These are phyloP conservation scores for Candida ponderosae DNA, from an alignment of 805 yeast genomes.

Conservation along the genomic window DNA sequence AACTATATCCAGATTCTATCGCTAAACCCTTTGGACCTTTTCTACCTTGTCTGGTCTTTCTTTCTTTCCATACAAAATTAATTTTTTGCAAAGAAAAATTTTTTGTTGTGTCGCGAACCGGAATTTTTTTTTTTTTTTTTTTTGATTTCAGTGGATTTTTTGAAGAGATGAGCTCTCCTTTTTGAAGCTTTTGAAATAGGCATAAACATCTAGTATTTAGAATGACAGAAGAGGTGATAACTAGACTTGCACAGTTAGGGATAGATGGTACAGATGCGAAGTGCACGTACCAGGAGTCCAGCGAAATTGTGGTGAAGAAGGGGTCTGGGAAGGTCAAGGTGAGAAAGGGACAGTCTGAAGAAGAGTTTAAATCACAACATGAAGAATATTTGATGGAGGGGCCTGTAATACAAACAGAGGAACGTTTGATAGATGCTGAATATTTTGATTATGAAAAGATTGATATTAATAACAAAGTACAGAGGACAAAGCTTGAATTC, in stretches of 20 bases:
- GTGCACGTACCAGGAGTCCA: slow-evolving; percentile 8
- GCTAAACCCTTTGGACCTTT: too few species aligned
- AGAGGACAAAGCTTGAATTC: slow-evolving; percentile 46
- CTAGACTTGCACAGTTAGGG: slow-evolving; percentile 16
- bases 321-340: slow-evolving; percentile 38
- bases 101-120: too few species aligned
- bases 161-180: slow-evolving; percentile 16
- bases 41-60: too few species aligned
- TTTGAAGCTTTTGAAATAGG: slow-evolving; percentile 12
- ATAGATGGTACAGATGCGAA: slow-evolving; percentile 12
- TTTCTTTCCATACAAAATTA: too few species aligned
- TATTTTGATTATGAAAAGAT: slow-evolving; percentile 15
- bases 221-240: slow-evolving; percentile 14
- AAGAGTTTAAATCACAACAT: slow-evolving; percentile 48
- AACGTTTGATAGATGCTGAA: slow-evolving; percentile 29
- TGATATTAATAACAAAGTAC: slow-evolving; percentile 37
- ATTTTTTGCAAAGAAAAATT: too few species aligned
- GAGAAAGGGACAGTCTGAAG: slow-evolving; percentile 68
- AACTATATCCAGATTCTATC: too few species aligned
- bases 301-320: slow-evolving; percentile 36
- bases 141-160: too few species aligned
- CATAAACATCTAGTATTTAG: neutral
- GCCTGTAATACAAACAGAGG: slow-evolving; percentile 42
- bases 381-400: slow-evolving; percentile 44
- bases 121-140: too few species aligned